A percentile compares a stretch with the other conserved stretches of the same genome.
Evolutionary conservation across 1,284 basidiomycete genomes (phyloP).

Genomic region (Boletus calvinii): DNA sequence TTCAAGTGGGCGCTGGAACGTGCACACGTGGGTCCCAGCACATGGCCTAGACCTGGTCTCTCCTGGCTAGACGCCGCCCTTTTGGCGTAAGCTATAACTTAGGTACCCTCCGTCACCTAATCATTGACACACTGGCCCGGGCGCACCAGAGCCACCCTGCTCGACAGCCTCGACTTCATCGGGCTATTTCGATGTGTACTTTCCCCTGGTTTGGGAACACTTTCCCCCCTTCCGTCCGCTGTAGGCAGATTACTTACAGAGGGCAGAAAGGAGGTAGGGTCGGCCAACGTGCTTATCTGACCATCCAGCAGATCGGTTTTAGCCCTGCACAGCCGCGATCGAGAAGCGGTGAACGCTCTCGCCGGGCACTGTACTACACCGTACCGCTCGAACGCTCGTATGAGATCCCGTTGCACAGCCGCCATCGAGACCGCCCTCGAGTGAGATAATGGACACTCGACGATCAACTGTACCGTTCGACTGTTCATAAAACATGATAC

Average conservation of each 20-base stretch:
- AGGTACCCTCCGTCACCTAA: too few species aligned
- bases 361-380: background rate
- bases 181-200: background rate
- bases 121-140: too few species aligned
- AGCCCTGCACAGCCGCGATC: background rate
- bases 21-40: background rate
- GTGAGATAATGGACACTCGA: background rate
- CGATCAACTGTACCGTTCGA: background rate
- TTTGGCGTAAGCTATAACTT: too few species aligned
- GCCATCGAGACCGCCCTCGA: background rate
- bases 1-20: background rate
- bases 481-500: background rate
- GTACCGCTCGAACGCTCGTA: background rate
- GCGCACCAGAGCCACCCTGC: background rate
- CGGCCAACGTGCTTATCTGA: conserved; percentile 1
- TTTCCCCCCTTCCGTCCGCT: conserved; percentile 26
- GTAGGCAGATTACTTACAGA: conserved; percentile 22
- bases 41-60: background rate
- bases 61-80: background rate
- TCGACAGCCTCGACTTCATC: background rate
- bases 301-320: background rate
- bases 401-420: background rate
- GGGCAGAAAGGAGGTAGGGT: conserved; percentile 22
- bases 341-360: background rate
- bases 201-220: background rate